Base-by-base conservation (phyloP, 2,329 filamentous ascomycete genomes). In the Penicillium verrucosum region DNA sequence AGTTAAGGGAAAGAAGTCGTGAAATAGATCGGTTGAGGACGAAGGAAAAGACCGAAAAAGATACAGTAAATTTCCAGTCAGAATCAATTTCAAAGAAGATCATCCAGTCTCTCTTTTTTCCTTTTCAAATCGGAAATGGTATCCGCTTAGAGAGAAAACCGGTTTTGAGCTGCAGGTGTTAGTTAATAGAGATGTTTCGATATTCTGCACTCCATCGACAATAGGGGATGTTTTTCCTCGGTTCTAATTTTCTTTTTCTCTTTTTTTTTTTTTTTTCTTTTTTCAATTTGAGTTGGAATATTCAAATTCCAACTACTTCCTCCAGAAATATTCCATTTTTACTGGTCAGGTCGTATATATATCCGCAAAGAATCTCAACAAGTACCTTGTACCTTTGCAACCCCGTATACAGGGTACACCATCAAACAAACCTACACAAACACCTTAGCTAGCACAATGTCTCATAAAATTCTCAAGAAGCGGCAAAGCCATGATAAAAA, bases 371-470 rank as follows among this genome's bases (percentile, higher is more conserved):
- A n/a, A 27, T 27, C 12, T 4, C 21, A 45, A 30, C 16, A 47
- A 18, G 46, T 48, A 38, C 32, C 32, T 18, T n/a, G 23, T 48
- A 30, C 18, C 25, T 30, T 27, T 4, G 25, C 29, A 25, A 46
- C 18, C 18, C 52, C 53, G 53, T 51, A 51, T 18, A 18, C 18
- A 18, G 18, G 18, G 18, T 51, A 44, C 45, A 45, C 6, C 25
- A 43, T 46, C 8, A 46, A 46, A 25, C 9, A 55, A 51, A 56
- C 47, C 47, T 51, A 56, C 53, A 51, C 47, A 34, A 34, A 29
- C 9, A 11, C 30, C 18, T 11, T 18, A 16, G 36, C 23, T 46
- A 29, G 21, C 47, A 32, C 7, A 43, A 25, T 51, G 34, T 56
- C 47, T 46, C 47, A 41, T 10, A 37, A 43, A 37, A 30, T 50